phyloP scores from a whole-genome alignment of 108 stramenopile genomes.

The Cyclotella baltica region DNA sequence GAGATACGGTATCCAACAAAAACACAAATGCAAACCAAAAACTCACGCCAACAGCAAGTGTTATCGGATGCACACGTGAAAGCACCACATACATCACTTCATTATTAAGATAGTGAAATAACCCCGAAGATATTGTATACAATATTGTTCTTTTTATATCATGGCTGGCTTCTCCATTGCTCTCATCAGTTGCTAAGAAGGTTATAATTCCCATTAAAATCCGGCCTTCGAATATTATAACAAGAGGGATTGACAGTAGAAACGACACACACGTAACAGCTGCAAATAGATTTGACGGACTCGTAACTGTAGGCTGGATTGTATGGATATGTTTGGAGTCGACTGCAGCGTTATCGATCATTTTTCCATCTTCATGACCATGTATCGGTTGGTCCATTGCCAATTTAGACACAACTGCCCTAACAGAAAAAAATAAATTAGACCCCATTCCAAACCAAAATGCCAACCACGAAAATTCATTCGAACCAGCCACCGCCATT shows the following conservation, averaged over 20 bases:
- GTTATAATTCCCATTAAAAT: constrained; percentile 15
- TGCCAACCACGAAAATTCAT: constrained; percentile 52
- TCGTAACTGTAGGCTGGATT: constrained; percentile 11
- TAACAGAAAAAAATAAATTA: constrained; percentile 68
- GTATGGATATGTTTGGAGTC: neutral
- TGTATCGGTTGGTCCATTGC: constrained; percentile 41
- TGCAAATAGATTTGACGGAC: constrained; percentile 66
- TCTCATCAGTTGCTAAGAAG: neutral
- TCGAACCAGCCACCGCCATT: constrained; percentile 50
- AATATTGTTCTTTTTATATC: constrained; percentile 10
- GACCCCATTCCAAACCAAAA: constrained; percentile 77
- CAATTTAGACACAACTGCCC: constrained; percentile 72
- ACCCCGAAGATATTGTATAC: constrained; percentile 53
- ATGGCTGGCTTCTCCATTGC: neutral
- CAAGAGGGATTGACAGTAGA: constrained; percentile 57
- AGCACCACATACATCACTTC: constrained; percentile 83
- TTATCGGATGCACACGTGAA: constrained; percentile 71
- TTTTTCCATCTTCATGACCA: neutral
- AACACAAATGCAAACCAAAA: no score
- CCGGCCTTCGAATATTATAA: constrained; percentile 50
- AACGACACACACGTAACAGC: constrained; percentile 69
- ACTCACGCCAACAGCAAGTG: constrained; percentile 81
- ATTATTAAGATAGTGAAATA: constrained; percentile 81
- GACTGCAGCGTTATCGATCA: neutral
- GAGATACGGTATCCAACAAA: no score